Percentiles rank a stretch among this genome's conserved stretches.
These are phyloP conservation scores for Cardiospermum halicacabum DNA, from an alignment of 345 rosid genomes.

Conservation along the genomic window DNA sequence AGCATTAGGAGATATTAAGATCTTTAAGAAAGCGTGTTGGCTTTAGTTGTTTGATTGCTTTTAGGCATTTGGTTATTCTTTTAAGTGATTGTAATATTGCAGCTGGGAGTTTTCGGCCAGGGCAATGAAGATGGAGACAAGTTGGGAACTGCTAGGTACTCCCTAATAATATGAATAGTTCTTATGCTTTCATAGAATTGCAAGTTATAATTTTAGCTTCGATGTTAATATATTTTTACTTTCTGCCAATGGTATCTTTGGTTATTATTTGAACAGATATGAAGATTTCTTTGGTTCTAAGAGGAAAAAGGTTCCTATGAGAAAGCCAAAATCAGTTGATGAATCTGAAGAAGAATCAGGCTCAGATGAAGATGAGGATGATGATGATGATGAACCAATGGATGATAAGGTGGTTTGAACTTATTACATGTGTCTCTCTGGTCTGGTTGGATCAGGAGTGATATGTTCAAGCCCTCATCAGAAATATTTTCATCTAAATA, in stretches of 20 bases:
- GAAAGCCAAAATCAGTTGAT: conserved; percentile 25
- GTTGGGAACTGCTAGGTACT: conserved; percentile 43
- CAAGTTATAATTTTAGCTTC: background rate
- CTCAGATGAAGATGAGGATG: conserved; percentile 34
- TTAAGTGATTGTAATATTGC: conserved; percentile 12
- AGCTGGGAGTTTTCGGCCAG: conserved; percentile 47
- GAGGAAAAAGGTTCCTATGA: conserved; percentile 34
- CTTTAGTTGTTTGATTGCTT: background rate
- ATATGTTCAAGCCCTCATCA: background rate
- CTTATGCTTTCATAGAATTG: background rate
- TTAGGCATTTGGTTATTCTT: background rate
- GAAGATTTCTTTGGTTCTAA: conserved; percentile 72
- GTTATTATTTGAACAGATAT: conserved; percentile 38
- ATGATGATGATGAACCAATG: conserved; percentile 17
- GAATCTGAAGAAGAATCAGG: conserved; percentile 34
- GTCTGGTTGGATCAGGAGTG: background rate
- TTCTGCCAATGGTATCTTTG: background rate
- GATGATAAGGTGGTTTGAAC: conserved; percentile 27
- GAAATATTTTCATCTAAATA: background rate
- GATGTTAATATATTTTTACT: too few species aligned
- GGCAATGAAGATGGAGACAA: conserved; percentile 34
- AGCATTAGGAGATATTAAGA: background rate
- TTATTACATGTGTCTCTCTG: background rate
- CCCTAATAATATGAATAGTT: background rate
- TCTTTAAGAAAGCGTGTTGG: background rate